Base-by-base conservation (phyloP, 2,329 filamentous ascomycete genomes). In the Nemania serpens region DNA sequence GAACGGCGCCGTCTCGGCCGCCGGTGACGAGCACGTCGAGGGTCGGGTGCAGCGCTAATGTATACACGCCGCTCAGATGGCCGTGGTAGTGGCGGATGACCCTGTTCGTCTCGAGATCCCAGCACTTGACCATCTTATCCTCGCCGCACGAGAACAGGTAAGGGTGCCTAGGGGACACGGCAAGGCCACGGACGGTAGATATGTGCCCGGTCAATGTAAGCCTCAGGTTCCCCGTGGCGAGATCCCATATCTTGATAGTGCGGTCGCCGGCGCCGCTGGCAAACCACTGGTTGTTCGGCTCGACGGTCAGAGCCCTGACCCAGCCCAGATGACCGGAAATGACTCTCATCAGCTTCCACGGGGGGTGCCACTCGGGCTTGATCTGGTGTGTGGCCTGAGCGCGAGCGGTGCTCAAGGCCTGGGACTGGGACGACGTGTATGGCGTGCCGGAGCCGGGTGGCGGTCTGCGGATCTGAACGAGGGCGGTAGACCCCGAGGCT, bases 101-200 rank as follows among this genome's bases (percentile, higher is more conserved):
- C 77, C 97, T 97, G 81, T 99, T 99, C n/a, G 94, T 97, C 77
- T 99, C 95, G 67, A 99, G 80, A 79, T 99, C 95, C 95, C 95
- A 99, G 79, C 95, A 99, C 78, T 99, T 99, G 64, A 99, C 95
- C 93, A 97, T 97, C 81, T 99, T 99, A 76, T 99, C 95, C 77
- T 99, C 95, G 60, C 92, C 96, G 72, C 95, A 99, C 11, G 93
- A 97, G 77, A 99, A 99, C 10, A 99, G 84, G 73, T 99, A 99
- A 0, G 95, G 96, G 77, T 99, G 95, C 48, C 95, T 83, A 15
- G 93, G 91, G 18, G 92, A 97, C 7, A 99, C 91, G 0, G 94
- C 95, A 49, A 99, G 83, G 2, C 95, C 95, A 55, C 93, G 88
- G 0, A 97, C 93, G 4, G 92, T 96, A 50, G 91, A 96, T 71